Evolutionary conservation across 2,329 filamentous ascomycete species (phyloP).

Genomic region (Ceratocystis albifundus): DNA sequence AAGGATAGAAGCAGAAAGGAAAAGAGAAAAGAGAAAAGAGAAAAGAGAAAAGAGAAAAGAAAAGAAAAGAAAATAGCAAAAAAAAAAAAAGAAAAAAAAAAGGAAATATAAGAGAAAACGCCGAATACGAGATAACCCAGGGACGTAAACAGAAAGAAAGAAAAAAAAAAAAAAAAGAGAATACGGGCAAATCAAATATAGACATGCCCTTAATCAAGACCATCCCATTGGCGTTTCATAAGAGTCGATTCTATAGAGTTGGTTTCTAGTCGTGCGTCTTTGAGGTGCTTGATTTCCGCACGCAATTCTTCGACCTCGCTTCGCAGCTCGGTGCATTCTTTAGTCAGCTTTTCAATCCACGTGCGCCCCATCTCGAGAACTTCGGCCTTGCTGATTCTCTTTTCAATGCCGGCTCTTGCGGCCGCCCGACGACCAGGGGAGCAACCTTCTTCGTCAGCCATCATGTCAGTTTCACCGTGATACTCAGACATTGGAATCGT

Average conservation of each 20-base stretch:
- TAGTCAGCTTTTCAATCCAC: conserved; percentile 34
- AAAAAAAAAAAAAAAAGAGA: background rate
- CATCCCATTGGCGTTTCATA: conserved; percentile 13
- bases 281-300: conserved; percentile 14
- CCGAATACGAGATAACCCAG: background rate
- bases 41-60: conserved; percentile 1
- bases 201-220: conserved; percentile 1
- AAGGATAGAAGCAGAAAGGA: background rate
- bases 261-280: background rate
- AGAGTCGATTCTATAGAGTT: background rate
- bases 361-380: conserved; percentile 37
- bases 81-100: too few relatives aligned
- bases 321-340: conserved; percentile 30
- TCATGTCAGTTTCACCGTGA: conserved; percentile 28
- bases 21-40: background rate
- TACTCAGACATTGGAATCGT: conserved; percentile 31
- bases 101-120: conserved; percentile 1
- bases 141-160: background rate
- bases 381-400: conserved; percentile 35
- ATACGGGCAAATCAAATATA: background rate
- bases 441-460: conserved; percentile 27
- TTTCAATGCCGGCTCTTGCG: conserved; percentile 25
- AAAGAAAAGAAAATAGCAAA: too few relatives aligned
- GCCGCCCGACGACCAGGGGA: conserved; percentile 26
- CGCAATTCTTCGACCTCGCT: conserved; percentile 10